Conservation (phyloP, 805 yeast genomes). For the Brettanomyces custersianus region DNA sequence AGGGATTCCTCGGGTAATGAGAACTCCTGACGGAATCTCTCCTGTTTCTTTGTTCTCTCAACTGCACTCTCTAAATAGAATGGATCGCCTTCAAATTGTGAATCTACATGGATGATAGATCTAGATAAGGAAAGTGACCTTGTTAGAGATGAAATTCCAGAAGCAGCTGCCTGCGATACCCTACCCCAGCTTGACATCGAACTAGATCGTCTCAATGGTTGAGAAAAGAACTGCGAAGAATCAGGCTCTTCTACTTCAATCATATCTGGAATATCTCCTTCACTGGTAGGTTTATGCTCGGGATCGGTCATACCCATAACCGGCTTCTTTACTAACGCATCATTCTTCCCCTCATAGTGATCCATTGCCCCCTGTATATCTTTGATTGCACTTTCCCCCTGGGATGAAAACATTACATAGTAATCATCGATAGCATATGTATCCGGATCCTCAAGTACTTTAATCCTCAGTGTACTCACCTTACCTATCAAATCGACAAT, state of each 20-base stretch:
- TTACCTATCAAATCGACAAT: constrained; percentile 45
- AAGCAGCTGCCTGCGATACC: constrained; percentile 1
- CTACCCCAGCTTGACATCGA: not conserved
- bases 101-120: not conserved
- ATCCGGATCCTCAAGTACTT: constrained; percentile 47
- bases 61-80: not conserved
- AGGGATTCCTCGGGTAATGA: constrained; percentile 48
- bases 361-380: constrained; percentile 33
- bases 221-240: too few species aligned
- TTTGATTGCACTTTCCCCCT: constrained; percentile 34
- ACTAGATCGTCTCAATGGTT: too few species aligned
- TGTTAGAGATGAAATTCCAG: constrained; percentile 1
- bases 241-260: too few species aligned
- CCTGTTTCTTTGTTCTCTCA: not conserved
- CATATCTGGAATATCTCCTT: too few species aligned
- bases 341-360: constrained; percentile 18
- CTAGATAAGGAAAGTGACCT: not conserved
- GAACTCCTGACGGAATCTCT: constrained; percentile 41
- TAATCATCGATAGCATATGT: constrained; percentile 58
- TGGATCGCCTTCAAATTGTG: constrained; percentile 2
- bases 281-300: too few species aligned
- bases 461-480: constrained; percentile 49
- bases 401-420: constrained; percentile 56
- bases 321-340: constrained; percentile 16
- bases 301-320: constrained; percentile 15